These are phyloP conservation scores for Oxyria digyna DNA, from an alignment of 148 eudicot species.

Conservation along the genomic window DNA sequence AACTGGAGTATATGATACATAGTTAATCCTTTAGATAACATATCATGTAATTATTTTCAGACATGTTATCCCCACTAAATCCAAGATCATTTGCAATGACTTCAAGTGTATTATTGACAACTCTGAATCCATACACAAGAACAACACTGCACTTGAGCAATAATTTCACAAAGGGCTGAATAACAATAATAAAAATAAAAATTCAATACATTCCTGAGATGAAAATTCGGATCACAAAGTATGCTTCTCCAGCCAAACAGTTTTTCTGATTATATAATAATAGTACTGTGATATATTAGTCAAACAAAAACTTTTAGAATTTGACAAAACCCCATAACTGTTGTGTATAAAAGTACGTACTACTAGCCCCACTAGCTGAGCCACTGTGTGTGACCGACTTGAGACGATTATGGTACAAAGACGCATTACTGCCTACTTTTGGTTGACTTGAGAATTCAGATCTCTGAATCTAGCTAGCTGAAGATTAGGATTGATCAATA, in stretches of 20 bases:
- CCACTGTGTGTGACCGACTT: neutral
- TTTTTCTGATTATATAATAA: too few relatives aligned
- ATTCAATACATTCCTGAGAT: constrained; percentile 54
- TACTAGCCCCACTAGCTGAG: too few relatives aligned
- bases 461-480: too few relatives aligned
- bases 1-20: neutral
- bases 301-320: too few relatives aligned
- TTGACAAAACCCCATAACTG: too few relatives aligned
- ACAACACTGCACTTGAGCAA: neutral
- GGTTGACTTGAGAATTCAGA: neutral
- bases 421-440: neutral
- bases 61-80: constrained; percentile 60
- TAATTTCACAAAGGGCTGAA: neutral
- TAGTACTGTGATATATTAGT: too few relatives aligned
- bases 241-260: neutral
- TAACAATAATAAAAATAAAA: constrained; percentile 4
- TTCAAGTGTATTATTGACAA: constrained; percentile 78
- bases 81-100: constrained; percentile 78
- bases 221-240: constrained; percentile 12
- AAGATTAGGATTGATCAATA: neutral
- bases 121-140: constrained; percentile 35
- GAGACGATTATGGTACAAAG: neutral
- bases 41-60: constrained; percentile 50
- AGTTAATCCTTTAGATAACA: neutral
- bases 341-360: too few relatives aligned